Base-by-base conservation (phyloP, 2,329 filamentous ascomycete species). In the Tolypocladium endophyticum region DNA sequence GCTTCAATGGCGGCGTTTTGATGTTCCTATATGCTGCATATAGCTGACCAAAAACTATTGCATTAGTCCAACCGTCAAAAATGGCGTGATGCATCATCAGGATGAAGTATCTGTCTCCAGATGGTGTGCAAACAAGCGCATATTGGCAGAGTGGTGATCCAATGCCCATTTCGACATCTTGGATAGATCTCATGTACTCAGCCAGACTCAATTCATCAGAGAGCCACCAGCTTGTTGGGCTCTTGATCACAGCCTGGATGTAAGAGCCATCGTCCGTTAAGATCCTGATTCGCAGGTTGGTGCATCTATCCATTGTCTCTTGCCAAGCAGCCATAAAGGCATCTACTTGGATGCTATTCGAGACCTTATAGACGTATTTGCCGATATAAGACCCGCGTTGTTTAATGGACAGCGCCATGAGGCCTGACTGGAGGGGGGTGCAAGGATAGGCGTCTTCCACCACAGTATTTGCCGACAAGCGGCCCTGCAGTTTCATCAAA, bases 391-490 rank as follows among this genome's bases (percentile, higher is more conserved):
- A 69, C 1, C 72, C 74, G 0, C 55, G 60, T 1, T 64, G 56
- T 20, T 70, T 67, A 28, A 63, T 64, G 1, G 74, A 67, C 1
- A 75, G 63, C 0, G 72, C 69, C 55, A 78, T 68, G 1, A 77
- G 67, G 1, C 72, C 74, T 59, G 74, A 72, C 56, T 78, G 76
- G 1, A 77, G 64, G 3, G 71, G 66, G 5, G 73, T 71, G 64
- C 72, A 75, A 2, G 74, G 75, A 53, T 73, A 77, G 1, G 71
- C 63, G 57, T 77, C 72, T 33, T 70, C 57, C 16, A 72, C 59
- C 2, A 59, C 14, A 41, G 38, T 33, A 14, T 28, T 36, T 1
- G 8, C 14, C 35, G 30, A n/a, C 39, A 60, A 45, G 11, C 25
- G 8, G 20, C 43, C 30, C 14, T 39, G 53, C 4, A 7, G 8